phyloP scores from a whole-genome alignment of 345 rosid genomes.

The Abelmoschus esculentus region DNA sequence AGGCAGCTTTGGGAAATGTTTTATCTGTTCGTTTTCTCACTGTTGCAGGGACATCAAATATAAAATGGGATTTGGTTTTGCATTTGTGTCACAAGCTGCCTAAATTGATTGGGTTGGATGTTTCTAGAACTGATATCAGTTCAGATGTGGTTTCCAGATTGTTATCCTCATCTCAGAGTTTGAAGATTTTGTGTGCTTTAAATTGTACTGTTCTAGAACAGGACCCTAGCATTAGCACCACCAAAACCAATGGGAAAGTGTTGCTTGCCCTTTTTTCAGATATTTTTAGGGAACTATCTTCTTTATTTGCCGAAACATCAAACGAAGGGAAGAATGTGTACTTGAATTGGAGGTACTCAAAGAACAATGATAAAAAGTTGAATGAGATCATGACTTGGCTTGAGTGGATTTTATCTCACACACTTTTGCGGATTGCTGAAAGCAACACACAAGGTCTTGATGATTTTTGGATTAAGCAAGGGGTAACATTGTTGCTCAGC shows the following conservation, averaged over 20 bases:
- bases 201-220: conserved; percentile 59
- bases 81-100: conserved; percentile 62
- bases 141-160: conserved; percentile 52
- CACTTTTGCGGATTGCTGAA: conserved; percentile 66
- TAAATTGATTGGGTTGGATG: conserved; percentile 57
- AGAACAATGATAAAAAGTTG: conserved; percentile 29
- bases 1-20: conserved; percentile 50
- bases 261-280: conserved; percentile 47
- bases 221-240: conserved; percentile 38
- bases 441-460: conserved; percentile 62
- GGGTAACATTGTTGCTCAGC: conserved; percentile 56
- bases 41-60: conserved; percentile 74
- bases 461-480: conserved; percentile 81
- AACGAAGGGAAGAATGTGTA: conserved; percentile 44
- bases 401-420: conserved; percentile 68
- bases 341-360: conserved; percentile 46
- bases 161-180: conserved; percentile 49
- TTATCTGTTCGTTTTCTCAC: conserved; percentile 52
- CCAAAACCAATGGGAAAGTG: conserved; percentile 57
- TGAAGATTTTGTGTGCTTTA: conserved; percentile 69
- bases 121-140: conserved; percentile 71
- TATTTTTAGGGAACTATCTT: conserved; percentile 50
- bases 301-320: conserved; percentile 44
- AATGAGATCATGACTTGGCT: conserved; percentile 67
- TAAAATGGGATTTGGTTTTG: conserved; percentile 64